Evolutionary conservation across 140 eudicot species (phyloP), one percentile per base, ranked within the genome.

Genomic region (Bidens hawaiensis): DNA sequence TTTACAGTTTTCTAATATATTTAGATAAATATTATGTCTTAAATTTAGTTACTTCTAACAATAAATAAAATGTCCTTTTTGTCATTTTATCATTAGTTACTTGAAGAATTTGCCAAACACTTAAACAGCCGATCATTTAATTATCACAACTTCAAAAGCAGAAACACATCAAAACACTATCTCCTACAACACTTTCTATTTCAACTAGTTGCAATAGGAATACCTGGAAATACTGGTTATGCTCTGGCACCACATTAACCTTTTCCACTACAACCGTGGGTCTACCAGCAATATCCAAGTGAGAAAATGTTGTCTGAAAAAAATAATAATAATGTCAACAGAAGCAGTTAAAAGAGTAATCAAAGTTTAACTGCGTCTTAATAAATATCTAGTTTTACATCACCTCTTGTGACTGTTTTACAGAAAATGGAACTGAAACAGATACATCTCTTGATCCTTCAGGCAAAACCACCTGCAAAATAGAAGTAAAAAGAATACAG

Each of bases 221-320:
- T 72, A 93, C 99, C 99, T 85, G 95, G 74, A 93, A 80, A 73
- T 89, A 74, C 60, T 82, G 88, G 74, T 88, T 79, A 79, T 88
- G 99, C 77, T 93, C 99, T 21, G 95, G 95, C 43, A 93, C 86
- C 2, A 56, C 88, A 65, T 93, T 81, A 38, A 65, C 52, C 72
- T 85, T 93, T 43, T 81, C 84, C 41, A 93, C 36, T 25, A 88
- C 94, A 64, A 93, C 59, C 1, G 88, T 87, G 41, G 97, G 99
- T 74, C 99, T 85, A 65, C 99, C 99, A 70, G 74, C 79, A 74
- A 85, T 76, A 71, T 93, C 99, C 79, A 93, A 72, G 75, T 93
- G 96, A 64, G 97, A 88, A 71, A 80, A 54, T 63, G 83, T 88
- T 45, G 79, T 83, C 99, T 93, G 85, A 65, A 76, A 58, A 46